Conservation (phyloP, 371 early-diverging fungal species). For the Basidiobolus meristosporus region DNA sequence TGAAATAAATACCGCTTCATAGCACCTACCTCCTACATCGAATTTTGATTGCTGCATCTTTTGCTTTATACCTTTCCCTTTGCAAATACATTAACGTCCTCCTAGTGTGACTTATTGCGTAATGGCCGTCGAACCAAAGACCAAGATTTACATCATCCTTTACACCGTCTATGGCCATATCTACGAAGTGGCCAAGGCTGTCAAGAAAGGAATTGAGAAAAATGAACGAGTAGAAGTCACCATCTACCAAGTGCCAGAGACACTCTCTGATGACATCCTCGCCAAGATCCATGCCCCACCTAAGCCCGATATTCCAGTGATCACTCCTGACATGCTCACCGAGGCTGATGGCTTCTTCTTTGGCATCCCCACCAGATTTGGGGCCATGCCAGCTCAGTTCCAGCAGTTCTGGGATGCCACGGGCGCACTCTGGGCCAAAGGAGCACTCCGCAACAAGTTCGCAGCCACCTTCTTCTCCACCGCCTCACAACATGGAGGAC, state of each 20-base stretch:
- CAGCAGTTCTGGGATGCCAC: constrained; percentile 50
- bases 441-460: constrained; percentile 46
- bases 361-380: constrained; percentile 61
- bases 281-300: constrained; percentile 46
- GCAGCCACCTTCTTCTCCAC: constrained; percentile 57
- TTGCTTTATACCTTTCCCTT: too few species aligned
- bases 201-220: constrained; percentile 35
- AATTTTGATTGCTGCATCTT: too few species aligned
- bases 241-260: constrained; percentile 47
- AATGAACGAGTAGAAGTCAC: constrained; percentile 28
- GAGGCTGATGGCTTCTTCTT: constrained; percentile 63
- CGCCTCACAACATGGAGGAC: constrained; percentile 53
- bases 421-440: constrained; percentile 47
- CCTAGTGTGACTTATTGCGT: too few species aligned
- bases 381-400: constrained; percentile 54
- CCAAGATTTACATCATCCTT: constrained; percentile 34
- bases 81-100: too few species aligned
- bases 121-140: too few species aligned
- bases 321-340: constrained; percentile 25
- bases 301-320: constrained; percentile 33
- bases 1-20: too few species aligned
- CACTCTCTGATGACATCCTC: constrained; percentile 34
- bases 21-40: too few species aligned
- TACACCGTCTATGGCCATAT: constrained; percentile 61
- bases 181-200: constrained; percentile 36